These are phyloP conservation scores for Cladosporium sp. DNA, from an alignment of 2,329 filamentous ascomycete species.

Conservation along the genomic window DNA sequence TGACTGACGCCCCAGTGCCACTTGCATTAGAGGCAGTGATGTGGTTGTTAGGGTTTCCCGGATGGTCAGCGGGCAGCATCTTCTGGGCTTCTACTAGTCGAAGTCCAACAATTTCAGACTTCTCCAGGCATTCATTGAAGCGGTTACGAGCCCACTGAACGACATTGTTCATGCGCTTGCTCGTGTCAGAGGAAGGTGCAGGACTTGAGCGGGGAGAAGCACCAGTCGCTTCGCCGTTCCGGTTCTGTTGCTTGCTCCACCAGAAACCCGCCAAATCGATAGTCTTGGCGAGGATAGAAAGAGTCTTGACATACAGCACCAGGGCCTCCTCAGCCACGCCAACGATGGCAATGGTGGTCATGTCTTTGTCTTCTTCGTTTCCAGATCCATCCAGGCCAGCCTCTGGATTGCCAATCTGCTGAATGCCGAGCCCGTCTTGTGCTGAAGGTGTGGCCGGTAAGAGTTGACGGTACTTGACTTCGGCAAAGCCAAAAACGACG, in stretches of 20 bases:
- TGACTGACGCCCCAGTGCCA: slow-evolving; percentile 48
- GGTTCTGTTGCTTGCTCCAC: slow-evolving; percentile 55
- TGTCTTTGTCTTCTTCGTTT: slow-evolving; percentile 62
- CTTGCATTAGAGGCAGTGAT: slow-evolving; percentile 46
- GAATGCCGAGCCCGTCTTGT: slow-evolving; percentile 62
- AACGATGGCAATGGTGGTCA: slow-evolving; percentile 82
- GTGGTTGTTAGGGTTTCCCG: slow-evolving; percentile 78
- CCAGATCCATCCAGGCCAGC: slow-evolving; percentile 48
- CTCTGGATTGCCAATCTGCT: slow-evolving; percentile 51
- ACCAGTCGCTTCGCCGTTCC: slow-evolving; percentile 52
- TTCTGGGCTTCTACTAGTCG: slow-evolving; percentile 84
- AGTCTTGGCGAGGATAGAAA: slow-evolving; percentile 82
- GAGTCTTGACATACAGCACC: slow-evolving; percentile 91
- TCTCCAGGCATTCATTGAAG: slow-evolving; percentile 96
- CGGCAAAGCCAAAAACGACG: slow-evolving; percentile 94
- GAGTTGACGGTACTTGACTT: slow-evolving; percentile 98
- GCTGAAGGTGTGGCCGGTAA: slow-evolving; percentile 78
- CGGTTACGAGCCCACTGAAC: slow-evolving; percentile 92
- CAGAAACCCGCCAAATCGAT: slow-evolving; percentile 93
- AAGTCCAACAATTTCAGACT: slow-evolving; percentile 87
- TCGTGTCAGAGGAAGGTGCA: slow-evolving; percentile 24
- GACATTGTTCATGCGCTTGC: slow-evolving; percentile 73
- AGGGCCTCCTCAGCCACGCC: slow-evolving; percentile 88
- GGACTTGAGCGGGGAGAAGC: slow-evolving; percentile 21
- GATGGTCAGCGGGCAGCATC: slow-evolving; percentile 76